Evolutionary conservation across 2,329 filamentous ascomycete species (phyloP), one percentile per base, ranked within the genome.

Genomic region (Hymenoscyphus albidus): DNA sequence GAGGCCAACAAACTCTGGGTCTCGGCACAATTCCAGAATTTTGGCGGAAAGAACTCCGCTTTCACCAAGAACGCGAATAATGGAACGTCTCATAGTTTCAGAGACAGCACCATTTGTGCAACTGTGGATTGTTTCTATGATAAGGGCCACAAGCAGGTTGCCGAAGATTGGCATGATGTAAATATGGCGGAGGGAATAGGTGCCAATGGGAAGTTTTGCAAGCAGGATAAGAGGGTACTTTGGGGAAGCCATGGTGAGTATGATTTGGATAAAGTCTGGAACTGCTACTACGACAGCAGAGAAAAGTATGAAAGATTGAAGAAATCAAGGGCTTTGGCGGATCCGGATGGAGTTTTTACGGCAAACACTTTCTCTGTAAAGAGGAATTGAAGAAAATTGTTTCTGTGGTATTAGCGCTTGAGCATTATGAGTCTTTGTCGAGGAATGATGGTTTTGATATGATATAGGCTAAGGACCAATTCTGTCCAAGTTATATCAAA

Each of bases 1-100:
- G 69, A 77, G n/a, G 71, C 74, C 10, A 77, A 79, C 42, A 74
- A 74, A 40, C 80, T 77, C 70, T 80, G 76, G 73, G 72, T 82
- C 1, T 79, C 78, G 0, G 78, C 77, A 3, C 80, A 82, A 70
- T 70, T 82, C 58, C 80, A 82, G 66, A 75, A 71, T 60, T 79
- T 78, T 40, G 81, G 81, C 1, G 81, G 81, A 5, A 73, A 76
- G 58, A 70, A 79, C 61, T 82, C 80, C 6, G 73, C 72, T 64
- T 80, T 81, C 68, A 69, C 68, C 5, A 67, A 66, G 13, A 82
- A 82, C 65, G 75, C 72, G 5, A 71, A 73, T 55, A 82, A 82
- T 59, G 80, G 80, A 7, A 82, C 80, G 0, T 74, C 80, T 0
- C 82, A 78, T 68, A 81, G 78, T 70, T 82, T 79, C 78, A 75